Evolutionary conservation across 2,329 filamentous ascomycete species (phyloP).

Genomic region (Xylariaceae sp.): DNA sequence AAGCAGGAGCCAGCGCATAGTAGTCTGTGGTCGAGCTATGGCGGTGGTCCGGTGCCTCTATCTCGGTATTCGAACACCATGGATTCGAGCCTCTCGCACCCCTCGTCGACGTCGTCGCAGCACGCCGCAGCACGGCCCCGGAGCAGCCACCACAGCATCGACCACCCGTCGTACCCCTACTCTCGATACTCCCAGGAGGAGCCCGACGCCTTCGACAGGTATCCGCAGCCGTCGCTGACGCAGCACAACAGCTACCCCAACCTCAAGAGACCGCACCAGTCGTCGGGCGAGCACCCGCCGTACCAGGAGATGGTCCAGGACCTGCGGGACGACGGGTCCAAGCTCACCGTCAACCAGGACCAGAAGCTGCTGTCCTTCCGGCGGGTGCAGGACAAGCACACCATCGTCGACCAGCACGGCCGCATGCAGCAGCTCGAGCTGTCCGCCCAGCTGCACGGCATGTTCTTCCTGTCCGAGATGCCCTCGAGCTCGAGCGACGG

Average conservation of each 20-base stretch:
- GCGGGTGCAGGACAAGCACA: conserved; percentile 50
- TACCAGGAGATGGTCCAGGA: conserved; percentile 57
- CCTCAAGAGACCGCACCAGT: conserved; percentile 51
- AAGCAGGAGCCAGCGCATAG: conserved; percentile 51
- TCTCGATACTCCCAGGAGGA: conserved; percentile 49
- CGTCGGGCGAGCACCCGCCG: conserved; percentile 45
- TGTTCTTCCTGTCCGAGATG: conserved; percentile 83
- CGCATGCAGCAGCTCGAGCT: conserved; percentile 55
- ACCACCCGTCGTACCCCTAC: conserved; percentile 47
- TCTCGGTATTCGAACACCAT: conserved; percentile 43
- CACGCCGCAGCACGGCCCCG: conserved; percentile 42
- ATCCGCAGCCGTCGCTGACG: conserved; percentile 38
- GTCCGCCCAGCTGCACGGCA: conserved; percentile 72
- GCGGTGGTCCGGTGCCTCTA: conserved; percentile 45
- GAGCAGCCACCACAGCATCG: conserved; percentile 41
- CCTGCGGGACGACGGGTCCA: conserved; percentile 49
- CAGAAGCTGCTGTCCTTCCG: conserved; percentile 55
- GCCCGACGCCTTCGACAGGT: conserved; percentile 45
- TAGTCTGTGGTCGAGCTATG: conserved; percentile 51
- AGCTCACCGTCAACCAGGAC: conserved; percentile 51
- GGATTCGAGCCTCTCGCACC: conserved; percentile 40
- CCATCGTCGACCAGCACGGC: conserved; percentile 51
- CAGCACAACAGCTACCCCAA: conserved; percentile 46
- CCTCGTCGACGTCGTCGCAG: conserved; percentile 36
- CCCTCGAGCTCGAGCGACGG: conserved; percentile 55